A percentile compares a stretch with the other conserved stretches of the same genome.
Evolutionary conservation across 2,329 filamentous ascomycete genomes (phyloP).

Genomic region (Xylaria sp.): DNA sequence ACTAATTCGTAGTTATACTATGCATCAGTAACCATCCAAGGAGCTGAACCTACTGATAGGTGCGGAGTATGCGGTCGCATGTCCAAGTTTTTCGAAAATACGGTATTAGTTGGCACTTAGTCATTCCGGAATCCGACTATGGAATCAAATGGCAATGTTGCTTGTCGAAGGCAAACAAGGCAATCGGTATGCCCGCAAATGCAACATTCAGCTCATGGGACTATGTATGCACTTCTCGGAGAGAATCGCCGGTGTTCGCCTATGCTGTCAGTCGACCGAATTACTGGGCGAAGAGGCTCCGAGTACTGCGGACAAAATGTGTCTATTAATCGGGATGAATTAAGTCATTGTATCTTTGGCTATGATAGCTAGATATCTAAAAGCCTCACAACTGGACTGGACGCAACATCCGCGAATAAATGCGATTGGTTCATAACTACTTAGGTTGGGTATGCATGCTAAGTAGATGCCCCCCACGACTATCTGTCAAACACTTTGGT

Average conservation of each 20-base stretch:
- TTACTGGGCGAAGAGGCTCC: slow-evolving; percentile 24
- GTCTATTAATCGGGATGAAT: background rate
- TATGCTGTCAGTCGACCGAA: slow-evolving; percentile 7
- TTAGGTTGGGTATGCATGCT: background rate
- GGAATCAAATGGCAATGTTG: background rate
- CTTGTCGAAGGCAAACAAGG: background rate
- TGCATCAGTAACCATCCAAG: background rate
- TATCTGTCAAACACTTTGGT: no score
- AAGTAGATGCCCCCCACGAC: background rate
- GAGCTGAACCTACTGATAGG: slow-evolving; percentile 15
- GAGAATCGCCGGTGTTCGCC: slow-evolving; percentile 27
- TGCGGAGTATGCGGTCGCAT: slow-evolving; percentile 11
- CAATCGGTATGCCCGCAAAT: slow-evolving; percentile 28
- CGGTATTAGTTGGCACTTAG: background rate
- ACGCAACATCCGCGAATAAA: background rate
- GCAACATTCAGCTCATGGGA: slow-evolving; percentile 20
- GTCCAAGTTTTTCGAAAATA: background rate
- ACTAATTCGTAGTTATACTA: background rate
- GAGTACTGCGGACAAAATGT: background rate
- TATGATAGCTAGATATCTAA: background rate
- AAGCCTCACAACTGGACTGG: background rate
- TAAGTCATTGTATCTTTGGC: background rate
- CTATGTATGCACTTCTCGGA: slow-evolving; percentile 18
- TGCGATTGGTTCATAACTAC: background rate
- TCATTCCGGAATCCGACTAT: slow-evolving; percentile 21